Evolutionary conservation across 2,329 filamentous ascomycete species (phyloP), one percentile per base, ranked within the genome.

Genomic region (Plenodomus lindquistii): DNA sequence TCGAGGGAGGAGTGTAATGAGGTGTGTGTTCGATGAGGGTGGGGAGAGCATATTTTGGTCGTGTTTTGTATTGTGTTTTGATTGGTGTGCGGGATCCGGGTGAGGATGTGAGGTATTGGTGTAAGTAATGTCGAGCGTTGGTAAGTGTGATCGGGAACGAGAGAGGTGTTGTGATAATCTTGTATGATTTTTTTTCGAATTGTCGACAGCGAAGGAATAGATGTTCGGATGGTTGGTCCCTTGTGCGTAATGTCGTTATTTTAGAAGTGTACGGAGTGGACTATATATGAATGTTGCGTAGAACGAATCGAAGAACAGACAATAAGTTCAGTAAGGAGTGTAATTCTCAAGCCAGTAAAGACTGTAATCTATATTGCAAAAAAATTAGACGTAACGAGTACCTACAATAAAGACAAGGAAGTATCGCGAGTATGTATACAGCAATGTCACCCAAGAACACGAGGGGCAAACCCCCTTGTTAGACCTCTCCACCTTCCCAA

Each of bases 251-350:
- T 9, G 9, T 31, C n/a, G 27, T 31, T 31, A n/a, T 31, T 31
- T 31, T 9, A n/a, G 27, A 31, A 31, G 9, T 31, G n/a, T n/a
- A n/a, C n/a, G n/a, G n/a, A n/a, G n/a, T n/a, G n/a, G n/a, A n/a
- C n/a, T n/a, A n/a, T n/a, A n/a, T n/a, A n/a, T n/a, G n/a, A 10
- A 24, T 24, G 6, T 24, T 24, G 22, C 6, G 22, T 5, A 5
- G 22, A 6, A 24, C 10, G 22, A 24, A 29, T 40, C 22, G 38
- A 4, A 18, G 22, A 31, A 31, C 18, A 31, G 21, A 17, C 22
- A 15, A 22, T 15, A n/a, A n/a, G n/a, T 2, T 34, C 22, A 19
- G 48, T 51, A 47, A 51, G 35, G 48, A 51, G 40, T 42, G 48
- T 38, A 27, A 20, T 37, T 17, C 37, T 38, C 37, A 16, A 40